These are phyloP conservation scores for Nakataea oryzae DNA, from an alignment of 2,329 filamentous ascomycete genomes.

Conservation along the genomic window DNA sequence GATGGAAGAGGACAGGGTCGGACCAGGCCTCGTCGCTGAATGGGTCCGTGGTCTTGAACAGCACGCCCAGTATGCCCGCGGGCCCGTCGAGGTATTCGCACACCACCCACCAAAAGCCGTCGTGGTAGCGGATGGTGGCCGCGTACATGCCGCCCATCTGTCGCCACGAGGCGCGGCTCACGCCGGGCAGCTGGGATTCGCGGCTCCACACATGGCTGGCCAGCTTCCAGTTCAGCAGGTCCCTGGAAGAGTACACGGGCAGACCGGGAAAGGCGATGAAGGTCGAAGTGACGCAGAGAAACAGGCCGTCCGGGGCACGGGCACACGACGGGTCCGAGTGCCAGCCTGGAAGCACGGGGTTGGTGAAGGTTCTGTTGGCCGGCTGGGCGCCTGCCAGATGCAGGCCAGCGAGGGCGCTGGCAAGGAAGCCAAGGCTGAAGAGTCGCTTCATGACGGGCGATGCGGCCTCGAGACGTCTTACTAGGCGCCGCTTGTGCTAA, in stretches of 20 bases:
- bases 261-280: constrained; percentile 42
- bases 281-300: constrained; percentile 40
- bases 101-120: constrained; percentile 20
- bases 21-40: constrained; percentile 16
- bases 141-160: constrained; percentile 38
- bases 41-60: constrained; percentile 29
- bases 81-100: constrained; percentile 16
- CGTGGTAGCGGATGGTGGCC: constrained; percentile 18
- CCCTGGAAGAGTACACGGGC: constrained; percentile 40
- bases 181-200: constrained; percentile 23
- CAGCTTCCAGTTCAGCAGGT: constrained; percentile 37
- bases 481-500: not conserved
- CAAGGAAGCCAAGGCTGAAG: not conserved
- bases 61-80: constrained; percentile 12
- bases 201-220: constrained; percentile 27
- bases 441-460: not conserved
- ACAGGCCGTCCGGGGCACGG: constrained; percentile 24
- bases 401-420: not conserved
- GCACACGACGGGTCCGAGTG: constrained; percentile 39
- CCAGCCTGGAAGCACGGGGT: constrained; percentile 46
- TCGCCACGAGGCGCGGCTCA: not conserved
- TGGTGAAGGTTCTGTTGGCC: constrained; percentile 21
- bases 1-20: not conserved
- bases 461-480: not conserved
- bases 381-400: constrained; percentile 7